Percentiles rank a stretch among this genome's conserved stretches.
These are phyloP conservation scores for Colletotrichum chrysophilum DNA, from an alignment of 2,329 filamentous ascomycete species.

Conservation along the genomic window DNA sequence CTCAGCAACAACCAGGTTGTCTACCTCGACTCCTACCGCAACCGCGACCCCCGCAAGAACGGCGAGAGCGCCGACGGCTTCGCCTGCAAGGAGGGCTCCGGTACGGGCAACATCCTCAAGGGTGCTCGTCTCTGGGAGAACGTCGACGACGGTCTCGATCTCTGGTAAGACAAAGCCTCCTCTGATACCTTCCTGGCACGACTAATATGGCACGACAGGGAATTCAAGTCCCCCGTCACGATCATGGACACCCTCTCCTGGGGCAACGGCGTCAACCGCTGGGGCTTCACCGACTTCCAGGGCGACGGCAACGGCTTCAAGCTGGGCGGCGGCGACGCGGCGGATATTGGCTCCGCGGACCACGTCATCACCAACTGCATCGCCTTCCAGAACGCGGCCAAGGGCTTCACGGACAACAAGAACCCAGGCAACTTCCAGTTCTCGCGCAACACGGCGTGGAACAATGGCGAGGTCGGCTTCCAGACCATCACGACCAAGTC, in stretches of 20 bases:
- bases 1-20: slow-evolving; percentile 42
- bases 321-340: slow-evolving; percentile 42
- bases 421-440: slow-evolving; percentile 45
- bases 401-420: slow-evolving; percentile 52
- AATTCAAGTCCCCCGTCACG: slow-evolving; percentile 45
- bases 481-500: slow-evolving; percentile 37
- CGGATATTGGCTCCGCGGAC: slow-evolving; percentile 40
- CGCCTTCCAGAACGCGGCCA: slow-evolving; percentile 46
- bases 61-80: slow-evolving; percentile 56
- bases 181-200: background rate
- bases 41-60: slow-evolving; percentile 54
- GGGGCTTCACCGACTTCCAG: slow-evolving; percentile 45
- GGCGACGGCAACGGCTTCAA: slow-evolving; percentile 56
- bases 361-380: slow-evolving; percentile 50
- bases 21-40: slow-evolving; percentile 48
- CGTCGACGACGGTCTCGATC: slow-evolving; percentile 49
- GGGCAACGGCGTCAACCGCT: slow-evolving; percentile 52
- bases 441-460: slow-evolving; percentile 50
- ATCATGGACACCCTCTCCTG: slow-evolving; percentile 49
- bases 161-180: slow-evolving; percentile 10
- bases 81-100: slow-evolving; percentile 50
- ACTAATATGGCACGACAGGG: background rate
- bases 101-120: slow-evolving; percentile 48
- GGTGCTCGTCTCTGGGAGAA: slow-evolving; percentile 55
- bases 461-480: slow-evolving; percentile 47